Conservation (phyloP, 768 basidiomycete genomes). For the Amanita thiersii region DNA sequence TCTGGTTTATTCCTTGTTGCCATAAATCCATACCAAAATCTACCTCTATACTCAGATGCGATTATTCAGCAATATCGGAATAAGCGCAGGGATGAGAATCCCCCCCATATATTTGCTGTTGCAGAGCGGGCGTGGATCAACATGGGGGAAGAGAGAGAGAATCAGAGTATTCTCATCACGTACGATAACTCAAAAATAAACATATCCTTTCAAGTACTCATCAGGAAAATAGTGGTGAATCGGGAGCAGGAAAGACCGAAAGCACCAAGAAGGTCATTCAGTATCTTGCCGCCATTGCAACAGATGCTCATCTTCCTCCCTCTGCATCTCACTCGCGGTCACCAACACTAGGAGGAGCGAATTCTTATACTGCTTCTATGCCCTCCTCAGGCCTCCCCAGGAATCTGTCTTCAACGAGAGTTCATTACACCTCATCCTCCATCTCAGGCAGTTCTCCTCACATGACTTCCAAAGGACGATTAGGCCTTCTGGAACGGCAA, state of each 20-base stretch:
- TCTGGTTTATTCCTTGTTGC: conserved; percentile 97
- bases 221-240: conserved; percentile 71
- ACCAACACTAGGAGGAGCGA: conserved; percentile 45
- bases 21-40: conserved; percentile 90
- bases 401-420: conserved; percentile 51
- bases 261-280: conserved; percentile 99
- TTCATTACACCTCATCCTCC: conserved; percentile 37
- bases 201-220: conserved; percentile 10
- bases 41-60: conserved; percentile 86
- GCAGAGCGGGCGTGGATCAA: conserved; percentile 98
- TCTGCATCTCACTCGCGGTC: conserved; percentile 59
- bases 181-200: conserved; percentile 31
- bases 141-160: conserved; percentile 96
- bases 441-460: conserved; percentile 33
- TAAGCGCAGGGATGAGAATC: conserved; percentile 83
- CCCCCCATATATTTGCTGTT: conserved; percentile 95
- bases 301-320: conserved; percentile 56
- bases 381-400: conserved; percentile 65
- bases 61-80: conserved; percentile 88
- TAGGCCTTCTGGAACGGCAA: conserved; percentile 89
- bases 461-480: conserved; percentile 58
- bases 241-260: conserved; percentile 98
- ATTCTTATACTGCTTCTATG: conserved; percentile 43
- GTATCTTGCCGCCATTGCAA: conserved; percentile 95
- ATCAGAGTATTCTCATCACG: conserved; percentile 98